Base-by-base conservation (phyloP, 805 yeast genomes). In the Myxozyma neotropica region DNA sequence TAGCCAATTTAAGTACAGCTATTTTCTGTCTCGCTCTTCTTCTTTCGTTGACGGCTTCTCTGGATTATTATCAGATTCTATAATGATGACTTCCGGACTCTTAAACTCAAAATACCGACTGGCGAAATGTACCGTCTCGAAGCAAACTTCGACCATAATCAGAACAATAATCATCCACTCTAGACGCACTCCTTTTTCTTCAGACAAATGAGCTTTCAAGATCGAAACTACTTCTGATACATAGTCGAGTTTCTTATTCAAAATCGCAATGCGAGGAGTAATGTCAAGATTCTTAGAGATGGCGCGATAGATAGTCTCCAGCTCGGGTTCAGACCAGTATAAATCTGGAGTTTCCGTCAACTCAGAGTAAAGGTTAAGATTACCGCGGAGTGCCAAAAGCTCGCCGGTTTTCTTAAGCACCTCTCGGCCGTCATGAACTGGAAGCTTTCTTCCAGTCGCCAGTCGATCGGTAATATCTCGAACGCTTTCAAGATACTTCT, bases 331-430 rank as follows among this genome's bases (percentile, higher is more conserved):
- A 47, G 89, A 82, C 97, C 97, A 92, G 73, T 91, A 92, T 44
- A 90, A 74, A 71, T 92, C 97, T 0, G 97, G 97, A 0, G 95
- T 89, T 67, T 91, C 97, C 31, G 89, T 89, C 59, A 92, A 78
- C 69, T 91, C 96, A 8, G 93, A 87, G 72, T 92, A 90, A 33
- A 92, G 75, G 67, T 92, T 92, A 66, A 92, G 78, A 66, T 87
- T 87, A 0, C 96, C 96, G 60, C 97, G 77, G 13, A 92, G 76
- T 44, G 89, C 75, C 64, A 92, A 82, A 23, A 92, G 75, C 55
- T 85, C 78, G 0, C 97, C 97, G 0, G 94, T 89, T 4, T 85
- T 77, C 65, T 78, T 78, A 51, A 90, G 73, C 3, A 87, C 84
- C 39, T 88, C 90, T 17, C 69, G 53, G 29, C 70, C 69, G 58